Base-by-base conservation (phyloP, 192 early-diverging fungal species). In the Coemansia sp. region DNA sequence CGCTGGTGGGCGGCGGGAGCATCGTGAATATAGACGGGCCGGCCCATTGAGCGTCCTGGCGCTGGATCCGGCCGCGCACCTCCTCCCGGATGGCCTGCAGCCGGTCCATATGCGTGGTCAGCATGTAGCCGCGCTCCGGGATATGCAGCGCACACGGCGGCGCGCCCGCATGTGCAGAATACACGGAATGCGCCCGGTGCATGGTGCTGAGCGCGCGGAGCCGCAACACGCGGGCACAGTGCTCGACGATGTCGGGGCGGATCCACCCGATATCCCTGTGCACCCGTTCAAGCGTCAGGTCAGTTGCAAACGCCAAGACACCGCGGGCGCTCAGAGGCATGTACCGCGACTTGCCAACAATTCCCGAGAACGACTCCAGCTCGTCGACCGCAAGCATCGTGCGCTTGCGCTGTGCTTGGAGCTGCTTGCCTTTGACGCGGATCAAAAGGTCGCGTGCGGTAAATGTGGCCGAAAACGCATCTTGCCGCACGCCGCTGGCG, bases 11-110 rank as follows among this genome's bases (percentile, higher is more conserved):
- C 40, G 40, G 45, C 1, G 43, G 29, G 3, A 77, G 56, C 1
- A n/a, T 27, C 5, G 71, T 24, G 21, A 30, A 67, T 14, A 62
- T 58, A 10, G 68, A 71, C 22, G 21, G 3, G 1, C 38, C 55
- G 0, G 21, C 16, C 74, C 74, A 77, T 42, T 45, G 46, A 0
- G 74, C 47, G 32, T 77, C 74, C 60, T 77, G 74, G n/a, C 48
- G 22, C 18, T 42, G 11, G 2, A 71, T 24, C 2, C 74, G 59
- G 5, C 32, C 31, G 3, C 29, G 27, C 11, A 58, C 58, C 18
- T 60, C 58, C n/a, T 44, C 24, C 2, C 74, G 48, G 10, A 67
- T 59, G 1, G 53, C 18, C 21, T 71, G 65, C 19, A 71, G 28
- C 11, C 68, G 0, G 11, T 16, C 35, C 35, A 38, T 38, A 38